Conservation (phyloP, 192 early-diverging fungal species). For the Entomortierella chlamydospora region DNA sequence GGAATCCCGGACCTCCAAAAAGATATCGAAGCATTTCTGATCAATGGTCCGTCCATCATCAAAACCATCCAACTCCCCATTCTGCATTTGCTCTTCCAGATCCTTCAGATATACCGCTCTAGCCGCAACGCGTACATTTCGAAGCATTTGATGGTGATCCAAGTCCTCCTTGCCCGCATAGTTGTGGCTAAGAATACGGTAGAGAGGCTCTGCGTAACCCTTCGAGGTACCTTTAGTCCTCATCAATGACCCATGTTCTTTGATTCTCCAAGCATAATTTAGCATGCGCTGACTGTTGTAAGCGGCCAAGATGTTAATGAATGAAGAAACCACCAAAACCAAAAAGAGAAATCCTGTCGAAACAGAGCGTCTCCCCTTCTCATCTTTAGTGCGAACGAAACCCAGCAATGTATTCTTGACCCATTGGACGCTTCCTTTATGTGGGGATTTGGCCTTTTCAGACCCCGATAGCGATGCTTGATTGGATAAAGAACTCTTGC, state of each 20-base stretch:
- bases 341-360: slow-evolving; percentile 26
- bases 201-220: slow-evolving; percentile 25
- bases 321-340: slow-evolving; percentile 33
- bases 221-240: not conserved
- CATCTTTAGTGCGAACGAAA: slow-evolving; percentile 7
- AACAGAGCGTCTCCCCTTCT: slow-evolving; percentile 3
- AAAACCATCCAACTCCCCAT: slow-evolving; percentile 39
- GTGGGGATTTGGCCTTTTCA: not conserved
- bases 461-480: not conserved
- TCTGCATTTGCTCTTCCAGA: slow-evolving; percentile 57
- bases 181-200: not conserved
- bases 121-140: slow-evolving; percentile 34
- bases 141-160: not conserved
- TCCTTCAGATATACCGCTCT: slow-evolving; percentile 63
- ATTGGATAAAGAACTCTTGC: not conserved
- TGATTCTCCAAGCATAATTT: slow-evolving; percentile 21
- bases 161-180: not conserved
- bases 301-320: slow-evolving; percentile 50
- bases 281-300: slow-evolving; percentile 43
- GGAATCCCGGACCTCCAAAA: slow-evolving; percentile 44
- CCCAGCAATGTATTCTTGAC: slow-evolving; percentile 5
- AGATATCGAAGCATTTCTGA: slow-evolving; percentile 40
- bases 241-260: not conserved
- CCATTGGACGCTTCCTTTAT: not conserved
- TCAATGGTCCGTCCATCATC: slow-evolving; percentile 31